Conservation (phyloP, 768 basidiomycete species). For the Agrocybe chaxingu region DNA sequence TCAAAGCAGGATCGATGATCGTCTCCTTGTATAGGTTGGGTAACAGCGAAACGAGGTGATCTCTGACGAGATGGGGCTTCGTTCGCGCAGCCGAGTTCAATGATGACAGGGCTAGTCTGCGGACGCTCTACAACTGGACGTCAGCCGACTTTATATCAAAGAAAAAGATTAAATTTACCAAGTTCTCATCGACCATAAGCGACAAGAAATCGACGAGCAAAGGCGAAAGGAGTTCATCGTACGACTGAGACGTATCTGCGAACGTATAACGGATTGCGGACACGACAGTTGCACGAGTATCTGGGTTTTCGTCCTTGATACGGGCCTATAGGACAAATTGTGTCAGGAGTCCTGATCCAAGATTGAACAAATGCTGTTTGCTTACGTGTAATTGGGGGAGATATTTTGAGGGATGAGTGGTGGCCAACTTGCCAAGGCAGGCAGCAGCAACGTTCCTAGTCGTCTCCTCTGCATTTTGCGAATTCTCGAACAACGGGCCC, state of each 20-base stretch:
- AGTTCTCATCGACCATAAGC: conserved; percentile 82
- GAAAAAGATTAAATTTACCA: conserved; percentile 47
- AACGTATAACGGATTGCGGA: conserved; percentile 95
- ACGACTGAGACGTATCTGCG: conserved; percentile 78
- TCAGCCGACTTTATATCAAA: not conserved
- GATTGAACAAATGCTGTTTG: conserved; percentile 2
- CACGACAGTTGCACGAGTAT: conserved; percentile 83
- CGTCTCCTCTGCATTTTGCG: conserved; percentile 86
- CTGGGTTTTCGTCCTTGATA: conserved; percentile 63
- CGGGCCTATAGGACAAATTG: conserved; percentile 45
- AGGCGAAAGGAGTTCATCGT: conserved; percentile 88
- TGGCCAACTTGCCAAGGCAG: conserved; percentile 93
- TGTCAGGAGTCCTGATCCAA: conserved; percentile 1
- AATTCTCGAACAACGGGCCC: conserved; percentile 89
- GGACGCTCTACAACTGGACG: conserved; percentile 62
- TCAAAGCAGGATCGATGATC: conserved; percentile 68
- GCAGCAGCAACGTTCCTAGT: conserved; percentile 94
- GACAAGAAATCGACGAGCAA: conserved; percentile 89
- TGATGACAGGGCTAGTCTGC: conserved; percentile 84
- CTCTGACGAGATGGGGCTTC: conserved; percentile 88
- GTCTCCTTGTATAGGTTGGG: conserved; percentile 89
- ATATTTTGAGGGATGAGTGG: conserved; percentile 86
- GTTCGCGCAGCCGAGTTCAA: conserved; percentile 94
- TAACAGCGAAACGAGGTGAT: conserved; percentile 72
- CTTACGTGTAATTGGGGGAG: conserved; percentile 88